Conservation (phyloP, 2,329 filamentous ascomycete species). For the Colletotrichum endophyticum region DNA sequence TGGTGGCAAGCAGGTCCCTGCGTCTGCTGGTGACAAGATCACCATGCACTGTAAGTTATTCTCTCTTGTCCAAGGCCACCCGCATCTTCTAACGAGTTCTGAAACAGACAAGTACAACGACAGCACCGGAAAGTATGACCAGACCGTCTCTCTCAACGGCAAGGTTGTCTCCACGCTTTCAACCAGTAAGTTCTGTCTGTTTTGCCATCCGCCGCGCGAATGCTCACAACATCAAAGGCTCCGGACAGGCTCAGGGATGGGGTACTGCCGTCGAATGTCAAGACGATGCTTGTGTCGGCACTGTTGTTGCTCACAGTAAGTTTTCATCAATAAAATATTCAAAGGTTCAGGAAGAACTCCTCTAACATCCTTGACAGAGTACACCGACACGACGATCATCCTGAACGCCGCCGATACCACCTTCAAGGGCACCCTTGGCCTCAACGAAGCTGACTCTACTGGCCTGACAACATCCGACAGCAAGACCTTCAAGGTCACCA, state of each 20-base stretch:
- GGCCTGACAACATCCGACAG: neutral
- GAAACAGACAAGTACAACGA: neutral
- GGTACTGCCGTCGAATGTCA: neutral
- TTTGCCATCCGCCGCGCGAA: accelerated
- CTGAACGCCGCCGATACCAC: neutral
- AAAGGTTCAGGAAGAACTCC: accelerated
- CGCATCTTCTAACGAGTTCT: accelerated
- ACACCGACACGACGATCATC: neutral
- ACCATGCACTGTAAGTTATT: neutral
- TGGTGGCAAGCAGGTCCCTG: neutral
- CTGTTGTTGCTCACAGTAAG: neutral
- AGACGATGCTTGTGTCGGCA: neutral
- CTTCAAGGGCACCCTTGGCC: neutral
- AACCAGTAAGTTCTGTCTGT: neutral
- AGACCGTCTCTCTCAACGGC: neutral
- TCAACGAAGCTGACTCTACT: neutral
- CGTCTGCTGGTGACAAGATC: neutral
- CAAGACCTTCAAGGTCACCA: neutral
- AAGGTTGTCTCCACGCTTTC: neutral
- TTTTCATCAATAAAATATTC: neutral
- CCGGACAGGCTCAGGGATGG: neutral
- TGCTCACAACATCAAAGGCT: neutral
- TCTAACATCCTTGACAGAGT: neutral
- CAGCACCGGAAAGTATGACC: neutral
- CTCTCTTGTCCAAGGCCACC: accelerated